These are phyloP conservation scores for Gardenia jasminoides DNA, from an alignment of 257 asterid genomes.

Conservation along the genomic window DNA sequence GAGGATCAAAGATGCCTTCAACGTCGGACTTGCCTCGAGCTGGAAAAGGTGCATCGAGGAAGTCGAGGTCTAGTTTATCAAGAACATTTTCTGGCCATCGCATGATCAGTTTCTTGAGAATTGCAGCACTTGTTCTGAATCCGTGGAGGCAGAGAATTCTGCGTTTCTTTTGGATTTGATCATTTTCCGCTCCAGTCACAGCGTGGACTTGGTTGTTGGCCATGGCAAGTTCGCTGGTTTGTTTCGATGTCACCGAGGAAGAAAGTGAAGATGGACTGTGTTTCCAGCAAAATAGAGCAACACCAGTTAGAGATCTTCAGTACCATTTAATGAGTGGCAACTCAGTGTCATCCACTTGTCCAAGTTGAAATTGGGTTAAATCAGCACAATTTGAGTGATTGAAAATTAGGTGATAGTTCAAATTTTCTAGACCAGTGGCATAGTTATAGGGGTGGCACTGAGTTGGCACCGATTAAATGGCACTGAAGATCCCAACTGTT, in stretches of 20 bases:
- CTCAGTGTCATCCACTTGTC: too few relatives aligned
- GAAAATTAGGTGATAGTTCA: too few relatives aligned
- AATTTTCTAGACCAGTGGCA: too few relatives aligned
- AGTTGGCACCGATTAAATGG: too few relatives aligned
- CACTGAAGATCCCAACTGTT: too few relatives aligned
- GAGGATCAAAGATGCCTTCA: constrained; percentile 39
- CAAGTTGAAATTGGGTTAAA: too few relatives aligned
- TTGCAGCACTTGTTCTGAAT: constrained; percentile 37
- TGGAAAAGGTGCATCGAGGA: constrained; percentile 31
- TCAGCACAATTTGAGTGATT: too few relatives aligned
- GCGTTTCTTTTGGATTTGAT: constrained; percentile 15
- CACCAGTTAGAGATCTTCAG: too few relatives aligned
- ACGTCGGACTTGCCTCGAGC: constrained; percentile 33
- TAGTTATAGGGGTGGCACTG: too few relatives aligned
- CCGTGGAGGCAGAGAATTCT: constrained; percentile 42
- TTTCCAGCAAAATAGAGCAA: too few relatives aligned
- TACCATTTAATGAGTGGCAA: too few relatives aligned
- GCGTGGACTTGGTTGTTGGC: neutral
- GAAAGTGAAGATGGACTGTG: neutral
- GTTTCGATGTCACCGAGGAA: neutral
- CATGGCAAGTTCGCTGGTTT: neutral
- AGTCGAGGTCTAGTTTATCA: constrained; percentile 30
- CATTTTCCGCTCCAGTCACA: neutral
- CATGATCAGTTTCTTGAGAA: constrained; percentile 24
- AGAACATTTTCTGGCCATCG: constrained; percentile 35